Evolutionary conservation across 139 green algal genomes (phyloP).

Genomic region (Raphidocelis subcapitata): DNA sequence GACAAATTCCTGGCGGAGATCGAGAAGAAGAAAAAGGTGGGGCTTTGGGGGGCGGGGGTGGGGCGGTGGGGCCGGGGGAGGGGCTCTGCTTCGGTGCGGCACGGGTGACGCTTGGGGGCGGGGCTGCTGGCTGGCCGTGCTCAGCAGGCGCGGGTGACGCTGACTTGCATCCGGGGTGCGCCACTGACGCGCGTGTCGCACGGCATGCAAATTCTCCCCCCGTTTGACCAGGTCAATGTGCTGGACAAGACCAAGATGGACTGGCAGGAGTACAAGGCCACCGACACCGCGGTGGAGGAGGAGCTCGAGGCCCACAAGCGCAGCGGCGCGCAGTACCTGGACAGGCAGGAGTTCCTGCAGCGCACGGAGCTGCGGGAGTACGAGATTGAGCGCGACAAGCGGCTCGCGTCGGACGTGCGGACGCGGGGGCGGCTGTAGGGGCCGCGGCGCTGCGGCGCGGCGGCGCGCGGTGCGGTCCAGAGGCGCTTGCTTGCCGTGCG

Average conservation of each 20-base stretch:
- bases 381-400: conserved; percentile 79
- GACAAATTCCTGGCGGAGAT: conserved; percentile 60
- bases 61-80: too few relatives aligned
- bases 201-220: too few relatives aligned
- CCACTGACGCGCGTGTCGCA: too few relatives aligned
- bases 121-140: too few relatives aligned
- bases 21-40: conserved; percentile 63
- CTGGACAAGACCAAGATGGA: conserved; percentile 89
- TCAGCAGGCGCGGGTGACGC: too few relatives aligned
- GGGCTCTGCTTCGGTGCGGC: too few relatives aligned
- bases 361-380: conserved; percentile 83
- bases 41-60: neutral
- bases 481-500: too few relatives aligned
- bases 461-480: too few relatives aligned
- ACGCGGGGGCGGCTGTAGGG: conserved; percentile 1
- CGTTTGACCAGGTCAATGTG: conserved; percentile 67
- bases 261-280: conserved; percentile 78
- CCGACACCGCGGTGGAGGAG: conserved; percentile 68
- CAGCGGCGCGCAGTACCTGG: conserved; percentile 74
- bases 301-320: conserved; percentile 84
- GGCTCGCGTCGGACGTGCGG: conserved; percentile 61
- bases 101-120: too few relatives aligned
- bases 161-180: too few relatives aligned
- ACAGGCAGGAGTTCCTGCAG: conserved; percentile 82
- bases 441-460: too few relatives aligned